phyloP scores from a whole-genome alignment of 345 rosid species.

The Aurinia saxatilis region DNA sequence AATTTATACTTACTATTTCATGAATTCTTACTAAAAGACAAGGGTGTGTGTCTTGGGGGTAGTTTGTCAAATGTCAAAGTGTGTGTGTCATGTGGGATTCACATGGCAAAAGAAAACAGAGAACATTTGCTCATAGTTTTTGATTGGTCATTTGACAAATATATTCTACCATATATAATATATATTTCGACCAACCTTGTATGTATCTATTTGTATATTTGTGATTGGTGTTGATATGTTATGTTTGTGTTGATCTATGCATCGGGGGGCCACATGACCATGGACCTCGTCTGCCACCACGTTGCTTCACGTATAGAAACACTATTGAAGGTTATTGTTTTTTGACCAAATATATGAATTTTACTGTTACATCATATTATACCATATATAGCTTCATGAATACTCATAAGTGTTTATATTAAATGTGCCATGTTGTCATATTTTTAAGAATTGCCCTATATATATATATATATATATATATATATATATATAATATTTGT shows the following conservation, averaged over 20 bases:
- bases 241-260: slow-evolving; percentile 15
- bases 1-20: no score
- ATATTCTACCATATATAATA: slow-evolving; percentile 8
- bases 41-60: background rate
- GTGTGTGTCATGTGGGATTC: slow-evolving; percentile 27
- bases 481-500: no score
- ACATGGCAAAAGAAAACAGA: slow-evolving; percentile 32
- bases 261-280: slow-evolving; percentile 24
- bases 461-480: no score
- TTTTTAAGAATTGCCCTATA: no score
- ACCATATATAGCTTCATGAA: background rate
- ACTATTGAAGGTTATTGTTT: no score
- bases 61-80: slow-evolving; percentile 9
- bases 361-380: background rate
- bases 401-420: background rate
- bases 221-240: slow-evolving; percentile 14
- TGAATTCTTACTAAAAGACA: background rate
- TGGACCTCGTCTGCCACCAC: slow-evolving; percentile 13
- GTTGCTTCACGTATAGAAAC: no score
- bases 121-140: slow-evolving; percentile 28
- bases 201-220: background rate
- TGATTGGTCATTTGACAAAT: slow-evolving; percentile 19
- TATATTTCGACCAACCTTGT: slow-evolving; percentile 23
- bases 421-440: background rate
- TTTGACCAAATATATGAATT: background rate